Base-by-base conservation (phyloP, 2,329 filamentous ascomycete genomes). In the Alternaria sp. region DNA sequence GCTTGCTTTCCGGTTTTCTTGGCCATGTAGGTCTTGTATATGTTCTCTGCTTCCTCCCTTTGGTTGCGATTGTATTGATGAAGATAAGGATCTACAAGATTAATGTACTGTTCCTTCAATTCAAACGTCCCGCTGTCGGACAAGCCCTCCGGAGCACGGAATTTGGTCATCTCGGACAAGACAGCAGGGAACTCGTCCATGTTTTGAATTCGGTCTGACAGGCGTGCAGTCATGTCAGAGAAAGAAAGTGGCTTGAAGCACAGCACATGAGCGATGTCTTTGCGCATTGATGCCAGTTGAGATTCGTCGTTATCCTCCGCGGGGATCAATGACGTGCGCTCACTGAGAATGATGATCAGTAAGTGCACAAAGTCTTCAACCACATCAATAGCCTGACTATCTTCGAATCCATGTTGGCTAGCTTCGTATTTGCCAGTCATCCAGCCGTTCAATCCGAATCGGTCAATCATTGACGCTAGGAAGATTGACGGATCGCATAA, bases 11-110 rank as follows among this genome's bases (percentile, higher is more conserved):
- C 93, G 0, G 90, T 93, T 79, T 91, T 93, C 80, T 93, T 93
- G 11, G 93, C 92, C 83, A 95, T 89, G 83, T 92, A 91, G 72
- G 91, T 90, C 70, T 91, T 93, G 81, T 95, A 97, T 3, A 93
- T 91, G 67, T 87, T 89, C 78, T 99, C 95, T 0, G 94, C 93
- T 77, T 99, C 95, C 74, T 99, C 95, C 51, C 95, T 88, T 77
- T 98, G 94, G 72, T 99, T 99, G 75, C 97, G 96, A 72, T 89
- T 96, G 78, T 97, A 99, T 74, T 98, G 93, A 7, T 94, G 91
- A 72, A 94, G 95, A 76, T 97, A 99, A 1, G 96, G 95, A 75
- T 99, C 96, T 51, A 99, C 88, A 47, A 96, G 87, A 68, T 94
- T 91, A 39, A 97, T 86, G 70, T 90, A 95, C 62, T 96, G 88